phyloP scores from a whole-genome alignment of 805 yeast genomes.

The Kuraishia hungarica region DNA sequence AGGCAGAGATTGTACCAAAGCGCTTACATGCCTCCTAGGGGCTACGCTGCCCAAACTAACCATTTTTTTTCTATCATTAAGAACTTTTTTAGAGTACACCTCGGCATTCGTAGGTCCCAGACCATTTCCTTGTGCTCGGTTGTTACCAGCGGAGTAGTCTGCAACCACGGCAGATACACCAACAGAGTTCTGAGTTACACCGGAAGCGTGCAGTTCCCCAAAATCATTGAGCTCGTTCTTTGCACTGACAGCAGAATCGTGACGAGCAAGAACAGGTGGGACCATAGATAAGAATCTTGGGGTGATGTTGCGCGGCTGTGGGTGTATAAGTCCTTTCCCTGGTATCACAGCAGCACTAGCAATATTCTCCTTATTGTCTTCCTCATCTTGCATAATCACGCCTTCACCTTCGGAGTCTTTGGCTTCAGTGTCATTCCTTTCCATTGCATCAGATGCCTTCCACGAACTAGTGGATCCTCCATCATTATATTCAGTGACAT shows the following conservation, averaged over 20 bases:
- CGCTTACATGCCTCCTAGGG: slow-evolving; percentile 1
- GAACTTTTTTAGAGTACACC: slow-evolving; percentile 42
- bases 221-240: slow-evolving; percentile 21
- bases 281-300: neutral
- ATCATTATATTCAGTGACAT: neutral
- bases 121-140: slow-evolving; percentile 36
- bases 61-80: slow-evolving; percentile 30
- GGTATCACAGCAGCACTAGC: slow-evolving; percentile 11
- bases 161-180: slow-evolving; percentile 17
- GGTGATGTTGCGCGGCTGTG: neutral
- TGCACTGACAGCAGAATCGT: slow-evolving; percentile 10
- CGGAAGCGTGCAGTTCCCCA: slow-evolving; percentile 56
- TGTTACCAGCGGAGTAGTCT: slow-evolving; percentile 15
- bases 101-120: slow-evolving; percentile 52
- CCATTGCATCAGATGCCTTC: neutral
- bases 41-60: slow-evolving; percentile 15
- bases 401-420: neutral
- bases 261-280: slow-evolving; percentile 15
- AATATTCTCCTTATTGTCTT: neutral
- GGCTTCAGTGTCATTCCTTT: neutral
- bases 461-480: neutral
- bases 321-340: neutral
- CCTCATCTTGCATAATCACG: neutral
- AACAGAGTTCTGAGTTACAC: slow-evolving; percentile 35
- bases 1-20: neutral